These are phyloP conservation scores for Leptomonas pyrrhocoris DNA, from an alignment of 208 protist species.

Conservation along the genomic window DNA sequence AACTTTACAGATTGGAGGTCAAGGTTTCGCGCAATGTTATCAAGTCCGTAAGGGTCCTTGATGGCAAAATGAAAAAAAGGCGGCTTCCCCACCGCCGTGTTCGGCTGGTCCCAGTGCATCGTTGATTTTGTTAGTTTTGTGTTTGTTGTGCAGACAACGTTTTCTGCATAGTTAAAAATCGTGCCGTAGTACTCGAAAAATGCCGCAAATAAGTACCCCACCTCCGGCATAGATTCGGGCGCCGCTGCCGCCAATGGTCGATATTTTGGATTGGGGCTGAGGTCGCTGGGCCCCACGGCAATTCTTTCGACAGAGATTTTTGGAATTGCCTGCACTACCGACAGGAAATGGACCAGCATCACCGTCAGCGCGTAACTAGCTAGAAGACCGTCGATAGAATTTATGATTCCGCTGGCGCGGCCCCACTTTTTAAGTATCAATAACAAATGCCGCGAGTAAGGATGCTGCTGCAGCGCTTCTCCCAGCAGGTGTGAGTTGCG, in stretches of 20 bases:
- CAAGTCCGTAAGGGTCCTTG: conserved; percentile 88
- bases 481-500: conserved; percentile 84
- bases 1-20: conserved; percentile 57
- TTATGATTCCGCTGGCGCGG: conserved; percentile 72
- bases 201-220: conserved; percentile 73
- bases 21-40: conserved; percentile 90
- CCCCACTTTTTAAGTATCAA: conserved; percentile 90
- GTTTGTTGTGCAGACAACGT: conserved; percentile 86
- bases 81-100: conserved; percentile 41
- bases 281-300: conserved; percentile 48
- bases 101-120: conserved; percentile 76
- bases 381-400: conserved; percentile 88
- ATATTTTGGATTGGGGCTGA: conserved; percentile 66
- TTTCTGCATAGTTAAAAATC: conserved; percentile 79
- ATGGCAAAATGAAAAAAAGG: conserved; percentile 91
- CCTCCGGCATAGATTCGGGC: conserved; percentile 49
- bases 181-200: conserved; percentile 90
- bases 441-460: conserved; percentile 80
- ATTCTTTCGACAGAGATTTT: conserved; percentile 48
- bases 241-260: conserved; percentile 36
- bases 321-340: conserved; percentile 59
- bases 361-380: conserved; percentile 88
- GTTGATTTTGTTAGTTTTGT: conserved; percentile 66
- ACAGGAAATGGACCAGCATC: conserved; percentile 86
- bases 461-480: conserved; percentile 65